Base-by-base conservation (phyloP, 257 asterid genomes). In the Coffea eugenioides region DNA sequence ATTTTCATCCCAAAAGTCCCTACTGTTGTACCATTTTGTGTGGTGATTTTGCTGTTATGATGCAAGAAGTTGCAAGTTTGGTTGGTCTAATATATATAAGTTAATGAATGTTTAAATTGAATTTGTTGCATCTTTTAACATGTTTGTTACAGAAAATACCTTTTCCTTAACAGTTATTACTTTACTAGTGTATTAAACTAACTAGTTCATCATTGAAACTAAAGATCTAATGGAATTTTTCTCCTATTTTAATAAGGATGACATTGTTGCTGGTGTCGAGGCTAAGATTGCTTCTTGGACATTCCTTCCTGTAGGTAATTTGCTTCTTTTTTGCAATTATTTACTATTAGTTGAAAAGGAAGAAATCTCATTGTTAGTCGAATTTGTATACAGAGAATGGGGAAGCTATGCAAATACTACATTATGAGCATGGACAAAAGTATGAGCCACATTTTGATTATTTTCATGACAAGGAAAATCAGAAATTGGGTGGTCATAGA, bases 271-370 rank as follows among this genome's bases (percentile, higher is more conserved):
- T 16, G 39, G 85, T 45, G 64, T 92, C 20, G 99, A 96, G 87
- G 89, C 85, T 15, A 92, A 88, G 87, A 89, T 94, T 69, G 97
- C 97, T 27, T 90, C 97, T 25, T 96, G 98, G 99, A 96, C 99
- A 48, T 96, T 95, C 85, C 95, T 91, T 65, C 97, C 98, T 27
- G 59, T 74, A 86, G 98, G 99, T 94, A 94, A 34, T n/a, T 56
- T 31, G 18, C 20, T 43, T 23, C 15, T 43, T 75, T 66, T 3
- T 11, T 4, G 25, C 59, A 31, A 31, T 31, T 31, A 23, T 21
- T 43, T 46, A 2, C 20, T 15, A 14, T 16, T 41, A n/a, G 34
- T 12, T 41, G 14, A 69, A 27, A 68, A 80, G 10, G 56, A 12
- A 27, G 4, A 45, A 25, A 5, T 62, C 52, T 76, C 56, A 14